Evolutionary conservation across 2,329 filamentous ascomycete species (phyloP).

Genomic region (Penicillium sp.): DNA sequence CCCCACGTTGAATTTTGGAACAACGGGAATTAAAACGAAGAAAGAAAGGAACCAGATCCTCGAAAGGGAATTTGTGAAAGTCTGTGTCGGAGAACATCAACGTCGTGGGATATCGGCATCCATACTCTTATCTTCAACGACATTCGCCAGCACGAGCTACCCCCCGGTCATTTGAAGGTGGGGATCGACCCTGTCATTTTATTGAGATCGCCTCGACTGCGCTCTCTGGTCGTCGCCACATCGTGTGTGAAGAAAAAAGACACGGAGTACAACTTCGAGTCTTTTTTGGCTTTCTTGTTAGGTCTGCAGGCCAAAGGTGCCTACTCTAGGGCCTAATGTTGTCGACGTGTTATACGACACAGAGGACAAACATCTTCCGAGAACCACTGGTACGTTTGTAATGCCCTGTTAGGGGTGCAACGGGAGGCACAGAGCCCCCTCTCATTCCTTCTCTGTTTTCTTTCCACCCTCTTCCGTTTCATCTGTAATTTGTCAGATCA

Average conservation of each 20-base stretch:
- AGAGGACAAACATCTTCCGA: conserved; percentile 35
- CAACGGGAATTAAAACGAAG: conserved; percentile 9
- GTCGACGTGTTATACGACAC: conserved; percentile 34
- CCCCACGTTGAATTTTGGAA: conserved; percentile 14
- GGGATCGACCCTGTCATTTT: background rate
- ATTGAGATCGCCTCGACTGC: background rate
- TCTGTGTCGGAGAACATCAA: background rate
- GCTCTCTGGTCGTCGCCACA: background rate
- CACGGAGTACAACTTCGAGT: conserved; percentile 14
- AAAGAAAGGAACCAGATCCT: background rate
- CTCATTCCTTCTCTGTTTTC: conserved; percentile 8
- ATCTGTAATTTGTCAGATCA: conserved; percentile 6
- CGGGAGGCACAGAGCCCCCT: conserved; percentile 7
- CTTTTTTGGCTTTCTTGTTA: conserved; percentile 19
- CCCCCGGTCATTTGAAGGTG: background rate
- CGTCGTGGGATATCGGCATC: background rate
- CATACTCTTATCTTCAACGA: background rate
- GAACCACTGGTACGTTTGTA: conserved; percentile 30
- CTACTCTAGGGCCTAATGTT: conserved; percentile 30
- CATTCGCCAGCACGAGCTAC: background rate
- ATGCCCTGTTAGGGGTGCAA: conserved; percentile 8
- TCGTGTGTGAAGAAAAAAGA: background rate
- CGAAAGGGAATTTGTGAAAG: background rate
- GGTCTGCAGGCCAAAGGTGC: conserved; percentile 22
- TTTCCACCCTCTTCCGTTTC: conserved; percentile 1